Conservation (phyloP, 2,329 filamentous ascomycete species). For the Chaetomiaceae sp. region DNA sequence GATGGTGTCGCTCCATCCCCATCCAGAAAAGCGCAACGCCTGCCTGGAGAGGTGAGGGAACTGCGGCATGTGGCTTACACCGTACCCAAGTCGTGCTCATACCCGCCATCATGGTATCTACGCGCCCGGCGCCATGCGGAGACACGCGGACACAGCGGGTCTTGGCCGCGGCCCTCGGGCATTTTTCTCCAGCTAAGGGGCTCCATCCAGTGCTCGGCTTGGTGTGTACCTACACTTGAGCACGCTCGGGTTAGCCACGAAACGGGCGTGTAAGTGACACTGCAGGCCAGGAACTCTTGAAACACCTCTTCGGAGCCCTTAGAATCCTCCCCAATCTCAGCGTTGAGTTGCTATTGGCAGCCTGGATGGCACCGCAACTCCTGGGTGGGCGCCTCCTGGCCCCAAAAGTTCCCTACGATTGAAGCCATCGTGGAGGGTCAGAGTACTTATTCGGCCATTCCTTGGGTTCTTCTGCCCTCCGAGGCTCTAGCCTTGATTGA, state of each 20-base stretch:
- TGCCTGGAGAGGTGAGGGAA: neutral
- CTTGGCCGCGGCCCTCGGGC: no score
- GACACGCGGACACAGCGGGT: no score
- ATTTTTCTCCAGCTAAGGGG: no score
- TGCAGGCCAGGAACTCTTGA: constrained; percentile 12
- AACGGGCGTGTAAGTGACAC: constrained; percentile 9
- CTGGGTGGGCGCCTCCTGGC: constrained; percentile 4
- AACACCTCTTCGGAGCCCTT: constrained; percentile 9
- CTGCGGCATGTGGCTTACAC: no score
- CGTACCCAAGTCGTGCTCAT: no score
- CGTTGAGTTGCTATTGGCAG: neutral
- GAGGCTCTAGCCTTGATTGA: constrained; percentile 3
- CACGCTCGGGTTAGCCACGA: no score
- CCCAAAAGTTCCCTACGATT: neutral
- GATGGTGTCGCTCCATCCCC: constrained; percentile 1
- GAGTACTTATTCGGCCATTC: no score
- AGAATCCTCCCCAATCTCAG: neutral
- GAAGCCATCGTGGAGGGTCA: constrained; percentile 9
- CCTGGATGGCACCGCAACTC: neutral
- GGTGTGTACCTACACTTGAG: no score
- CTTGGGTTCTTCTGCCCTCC: constrained; percentile 6
- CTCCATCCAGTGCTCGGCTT: neutral
- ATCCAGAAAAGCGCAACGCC: constrained; percentile 10
- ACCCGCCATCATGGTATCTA: no score
- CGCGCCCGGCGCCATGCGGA: no score